A percentile compares a stretch with the other conserved stretches of the same genome.
These are phyloP conservation scores for Oryza glaberrima DNA, from an alignment of 176 grass and related monocot species.

Conservation along the genomic window DNA sequence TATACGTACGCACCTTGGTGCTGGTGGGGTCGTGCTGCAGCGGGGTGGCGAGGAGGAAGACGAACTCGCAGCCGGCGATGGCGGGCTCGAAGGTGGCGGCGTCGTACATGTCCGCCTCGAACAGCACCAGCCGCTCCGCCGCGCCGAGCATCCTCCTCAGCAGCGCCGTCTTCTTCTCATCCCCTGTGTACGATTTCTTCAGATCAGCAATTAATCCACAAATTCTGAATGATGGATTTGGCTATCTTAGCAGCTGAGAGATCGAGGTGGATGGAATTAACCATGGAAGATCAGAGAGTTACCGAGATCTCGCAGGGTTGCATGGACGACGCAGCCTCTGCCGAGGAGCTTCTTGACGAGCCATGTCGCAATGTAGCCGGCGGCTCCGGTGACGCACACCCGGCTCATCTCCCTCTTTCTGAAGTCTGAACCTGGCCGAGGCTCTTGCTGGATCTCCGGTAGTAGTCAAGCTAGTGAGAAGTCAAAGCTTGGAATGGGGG, in stretches of 20 bases:
- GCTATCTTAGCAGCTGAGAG: background rate
- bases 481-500: no score
- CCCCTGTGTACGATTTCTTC: constrained; percentile 13
- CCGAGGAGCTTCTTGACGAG: constrained; percentile 33
- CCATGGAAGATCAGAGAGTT: background rate
- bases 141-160: constrained; percentile 52
- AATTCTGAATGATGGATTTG: no score
- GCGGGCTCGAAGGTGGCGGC: constrained; percentile 58
- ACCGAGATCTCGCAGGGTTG: constrained; percentile 17
- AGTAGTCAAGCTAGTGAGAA: no score
- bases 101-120: constrained; percentile 58
- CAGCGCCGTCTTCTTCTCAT: constrained; percentile 48
- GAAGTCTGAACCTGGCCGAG: no score
- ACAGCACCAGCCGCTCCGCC: constrained; percentile 52
- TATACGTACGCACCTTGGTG: constrained; percentile 45
- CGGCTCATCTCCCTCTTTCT: background rate
- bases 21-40: constrained; percentile 33
- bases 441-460: no score
- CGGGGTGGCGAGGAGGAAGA: constrained; percentile 56
- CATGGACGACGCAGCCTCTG: constrained; percentile 6
- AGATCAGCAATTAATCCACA: background rate
- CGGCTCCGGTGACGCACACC: constrained; percentile 12
- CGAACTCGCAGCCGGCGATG: constrained; percentile 62
- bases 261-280: background rate
- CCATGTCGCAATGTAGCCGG: constrained; percentile 19